Base-by-base conservation (phyloP, 2,329 filamentous ascomycete species). In the Arthroderma sp. region DNA sequence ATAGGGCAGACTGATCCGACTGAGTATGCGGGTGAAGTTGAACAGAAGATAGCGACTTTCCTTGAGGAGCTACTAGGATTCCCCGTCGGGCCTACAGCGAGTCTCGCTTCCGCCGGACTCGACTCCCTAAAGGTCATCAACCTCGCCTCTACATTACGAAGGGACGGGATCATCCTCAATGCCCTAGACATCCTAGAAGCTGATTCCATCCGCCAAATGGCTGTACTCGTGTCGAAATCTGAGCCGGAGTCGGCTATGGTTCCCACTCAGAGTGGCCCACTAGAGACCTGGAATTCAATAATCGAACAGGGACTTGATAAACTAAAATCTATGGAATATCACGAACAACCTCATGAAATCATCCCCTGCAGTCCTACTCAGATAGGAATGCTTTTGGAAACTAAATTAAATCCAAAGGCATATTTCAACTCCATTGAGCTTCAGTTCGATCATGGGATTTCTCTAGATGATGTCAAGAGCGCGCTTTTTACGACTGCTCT, bases 341-440 rank as follows among this genome's bases (percentile, higher is more conserved):
- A 35, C 9, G 54, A 57, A 21, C 59, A 61, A 37, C 54, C 69
- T 19, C 66, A 73, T 17, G 70, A 73, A 25, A 68, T 81, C 3
- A 65, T 80, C 17, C 78, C 78, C 3, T 93, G 88, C 67, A 91
- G 84, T 2, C 79, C 83, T 13, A 75, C 93, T 8, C 91, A 96
- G 64, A 74, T 79, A 17, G 84, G 88, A 1, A 94, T 95, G 88
- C 76, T 95, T 15, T 77, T 81, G 0, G 88, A 95, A 71, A 91
- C 88, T 0, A 70, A 77, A 2, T 76, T 74, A 17, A 75, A 84
- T 59, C 61, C 76, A 1, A 72, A 71, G 51, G 77, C 84, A 6
- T 95, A 96, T 66, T 87, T 85, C 71, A 96, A 95, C 63, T 84
- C 84, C 75, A 74, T 93, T 9, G 80, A 86, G 63, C 67, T 94